Evolutionary conservation across 176 grass and related monocot species (phyloP), one percentile per base, ranked within the genome.

Genomic region (Olyra latifolia): DNA sequence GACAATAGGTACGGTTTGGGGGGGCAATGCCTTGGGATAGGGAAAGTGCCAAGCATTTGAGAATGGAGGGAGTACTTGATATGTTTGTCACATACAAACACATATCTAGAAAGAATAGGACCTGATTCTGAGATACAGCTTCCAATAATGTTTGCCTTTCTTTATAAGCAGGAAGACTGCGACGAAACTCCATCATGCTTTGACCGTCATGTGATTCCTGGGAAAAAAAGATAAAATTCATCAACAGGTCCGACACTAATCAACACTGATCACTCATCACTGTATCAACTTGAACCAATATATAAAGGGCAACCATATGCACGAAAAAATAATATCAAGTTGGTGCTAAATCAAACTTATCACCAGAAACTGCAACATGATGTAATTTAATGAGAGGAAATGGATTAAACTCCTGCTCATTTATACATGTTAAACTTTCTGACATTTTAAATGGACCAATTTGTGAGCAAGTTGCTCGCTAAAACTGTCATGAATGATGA

Each of bases 171-270:
- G 92, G 96, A 84, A 99, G 90, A 85, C 90, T 93, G 59, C 74
- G 81, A 57, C 96, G 92, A 85, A 99, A 99, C 67, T 99, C 84
- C 66, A 99, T 89, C 96, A 99, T 95, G 30, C 84, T 95, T 85
- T 84, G 80, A 20, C 96, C 96, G 76, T 95, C 92, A 83, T 27
- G 60, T 46, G 96, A 93, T 89, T 95, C 96, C 96, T 99, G 91
- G 29, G 85, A 43, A 91, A 24, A 24, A 52, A 7, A 55, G 6
- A 69, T n/a, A n/a, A 46, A 22, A 23, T 46, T 54, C 39, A 57
- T 74, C 43, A 75, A 84, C 25, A 49, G 0, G 7, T 35, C 32
- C 45, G n/a, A 25, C 32, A 84, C 27, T 42, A 63, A 55, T 89
- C 6, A 0, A 17, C 66, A 79, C 29, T 16, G 45, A n/a, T n/a